Conservation (phyloP, 345 rosid species). For the Bruguiera parviflora region DNA sequence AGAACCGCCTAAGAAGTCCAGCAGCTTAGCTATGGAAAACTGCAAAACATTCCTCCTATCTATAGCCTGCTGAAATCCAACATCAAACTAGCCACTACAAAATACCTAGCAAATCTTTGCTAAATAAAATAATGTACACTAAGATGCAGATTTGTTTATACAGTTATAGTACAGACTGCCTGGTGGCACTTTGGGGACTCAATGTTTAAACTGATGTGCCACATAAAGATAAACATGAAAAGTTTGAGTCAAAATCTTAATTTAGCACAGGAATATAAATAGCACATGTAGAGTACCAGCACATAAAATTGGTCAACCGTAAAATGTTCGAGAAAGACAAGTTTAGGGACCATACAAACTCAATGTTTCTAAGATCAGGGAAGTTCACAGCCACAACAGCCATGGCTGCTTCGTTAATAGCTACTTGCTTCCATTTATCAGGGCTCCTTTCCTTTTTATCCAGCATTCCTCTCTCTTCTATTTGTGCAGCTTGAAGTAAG, state of each 20-base stretch:
- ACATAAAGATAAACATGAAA: no score
- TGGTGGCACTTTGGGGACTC: not conserved
- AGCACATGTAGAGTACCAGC: not conserved
- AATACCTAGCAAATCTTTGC: not conserved
- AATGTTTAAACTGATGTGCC: no score
- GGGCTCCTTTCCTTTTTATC: constrained; percentile 78
- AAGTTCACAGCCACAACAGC: constrained; percentile 92
- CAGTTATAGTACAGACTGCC: not conserved
- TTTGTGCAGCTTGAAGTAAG: constrained; percentile 90
- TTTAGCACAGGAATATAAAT: not conserved
- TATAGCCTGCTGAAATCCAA: not conserved
- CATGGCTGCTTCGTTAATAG: constrained; percentile 91
- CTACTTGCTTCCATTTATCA: constrained; percentile 82
- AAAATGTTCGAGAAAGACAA: constrained; percentile 4
- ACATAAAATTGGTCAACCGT: not conserved
- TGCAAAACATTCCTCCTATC: not conserved
- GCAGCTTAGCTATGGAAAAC: no score
- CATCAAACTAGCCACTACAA: not conserved
- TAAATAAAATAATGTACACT: not conserved
- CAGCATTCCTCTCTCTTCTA: constrained; percentile 92
- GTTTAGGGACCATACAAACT: constrained; percentile 58
- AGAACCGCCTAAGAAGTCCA: no score
- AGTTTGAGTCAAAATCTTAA: not conserved
- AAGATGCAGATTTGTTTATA: not conserved
- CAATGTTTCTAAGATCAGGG: constrained; percentile 80